Evolutionary conservation across 1,284 basidiomycete species (phyloP), one percentile per base, ranked within the genome.

Genomic region (Inonotus hispidus): DNA sequence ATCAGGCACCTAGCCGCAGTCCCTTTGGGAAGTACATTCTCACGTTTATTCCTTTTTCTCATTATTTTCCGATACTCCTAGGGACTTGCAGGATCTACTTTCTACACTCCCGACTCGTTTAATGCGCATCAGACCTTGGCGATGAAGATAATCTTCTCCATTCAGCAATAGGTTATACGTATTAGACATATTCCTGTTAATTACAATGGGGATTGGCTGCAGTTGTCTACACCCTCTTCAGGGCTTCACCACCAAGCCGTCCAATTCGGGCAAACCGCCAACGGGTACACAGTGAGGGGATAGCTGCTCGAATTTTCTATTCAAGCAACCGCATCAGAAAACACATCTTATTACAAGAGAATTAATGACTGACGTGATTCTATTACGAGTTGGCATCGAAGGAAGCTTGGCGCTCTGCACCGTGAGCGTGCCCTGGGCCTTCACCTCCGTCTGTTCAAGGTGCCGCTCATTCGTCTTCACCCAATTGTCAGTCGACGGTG

Each of bases 341-440:
- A 46, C 11, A 50, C 49, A 54, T n/a, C 10, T 8, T 52, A 56
- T 21, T 45, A n/a, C 14, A 49, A 49, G 21, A 14, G 10, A 56
- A 16, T n/a, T 53, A 38, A 54, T 41, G 46, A 80, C 87, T 74
- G 67, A 91, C 89, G 87, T 83, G 60, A 87, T 84, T 70, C 82
- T 87, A 65, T 84, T 79, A 70, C 80, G 83, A 47, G 86, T 79
- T 69, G 84, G 81, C 25, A 86, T 76, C 2, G 70, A 71, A 1
- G 86, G 80, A 53, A 71, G 74, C 68, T 78, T 75, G 25, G 86
- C 85, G 64, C 76, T 76, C 50, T 74, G 73, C 25, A 84, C 70
- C 43, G 85, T 67, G 38, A 80, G 66, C 47, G 67, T 74, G 3
- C 77, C 72, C 52, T 82, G 76, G 29, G 82, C 77, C 32, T 69